phyloP scores from a whole-genome alignment of 345 rosid genomes.

The Raphanus raphanistrum region DNA sequence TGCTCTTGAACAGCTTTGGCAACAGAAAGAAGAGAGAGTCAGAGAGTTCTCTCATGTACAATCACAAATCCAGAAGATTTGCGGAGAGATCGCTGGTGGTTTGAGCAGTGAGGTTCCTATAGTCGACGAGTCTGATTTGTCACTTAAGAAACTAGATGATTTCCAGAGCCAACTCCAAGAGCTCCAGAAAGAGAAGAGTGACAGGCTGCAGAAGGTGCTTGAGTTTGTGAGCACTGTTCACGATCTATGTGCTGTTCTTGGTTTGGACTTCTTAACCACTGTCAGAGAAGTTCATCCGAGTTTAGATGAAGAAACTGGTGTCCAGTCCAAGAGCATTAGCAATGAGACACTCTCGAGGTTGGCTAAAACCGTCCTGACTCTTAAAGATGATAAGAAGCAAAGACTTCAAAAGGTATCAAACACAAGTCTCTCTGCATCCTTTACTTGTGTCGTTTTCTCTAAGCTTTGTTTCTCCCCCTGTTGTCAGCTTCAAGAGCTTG shows the following conservation, averaged over 20 bases:
- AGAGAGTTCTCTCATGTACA: slow-evolving; percentile 83
- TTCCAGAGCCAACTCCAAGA: slow-evolving; percentile 82
- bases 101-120: slow-evolving; percentile 56
- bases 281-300: slow-evolving; percentile 96
- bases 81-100: slow-evolving; percentile 92
- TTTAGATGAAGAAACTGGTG: slow-evolving; percentile 72
- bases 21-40: slow-evolving; percentile 94
- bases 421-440: neutral
- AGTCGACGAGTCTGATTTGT: slow-evolving; percentile 86
- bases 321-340: slow-evolving; percentile 92
- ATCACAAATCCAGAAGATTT: slow-evolving; percentile 86
- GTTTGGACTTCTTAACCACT: slow-evolving; percentile 83
- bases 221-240: slow-evolving; percentile 94
- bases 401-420: slow-evolving; percentile 84
- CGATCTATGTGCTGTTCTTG: slow-evolving; percentile 90
- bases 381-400: slow-evolving; percentile 90
- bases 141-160: slow-evolving; percentile 77
- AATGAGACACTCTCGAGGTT: slow-evolving; percentile 83
- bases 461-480: no score
- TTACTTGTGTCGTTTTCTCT: no score
- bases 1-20: slow-evolving; percentile 80
- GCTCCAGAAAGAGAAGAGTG: slow-evolving; percentile 98
- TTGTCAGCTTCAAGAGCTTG: slow-evolving; percentile 81
- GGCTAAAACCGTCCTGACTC: slow-evolving; percentile 76
- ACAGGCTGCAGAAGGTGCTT: slow-evolving; percentile 84